Conservation (phyloP, 192 early-diverging fungal genomes). For the Backusella luteola region DNA sequence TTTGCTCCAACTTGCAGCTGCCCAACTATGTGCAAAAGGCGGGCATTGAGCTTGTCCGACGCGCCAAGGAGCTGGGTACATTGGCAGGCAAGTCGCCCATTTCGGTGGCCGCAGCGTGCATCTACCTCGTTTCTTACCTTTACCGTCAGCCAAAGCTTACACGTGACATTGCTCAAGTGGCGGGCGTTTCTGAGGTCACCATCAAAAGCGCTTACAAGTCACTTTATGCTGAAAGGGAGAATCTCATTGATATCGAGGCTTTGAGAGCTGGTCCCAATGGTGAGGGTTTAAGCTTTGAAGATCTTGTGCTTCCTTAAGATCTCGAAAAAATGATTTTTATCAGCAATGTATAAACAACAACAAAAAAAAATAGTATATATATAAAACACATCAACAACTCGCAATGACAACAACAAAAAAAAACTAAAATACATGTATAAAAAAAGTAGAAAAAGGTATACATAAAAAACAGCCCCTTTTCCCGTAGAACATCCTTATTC, state of each 20-base stretch:
- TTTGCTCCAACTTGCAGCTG: constrained; percentile 75
- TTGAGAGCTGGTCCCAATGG: constrained; percentile 16
- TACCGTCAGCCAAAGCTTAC: constrained; percentile 66
- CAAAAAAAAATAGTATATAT: not conserved
- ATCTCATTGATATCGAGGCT: constrained; percentile 48
- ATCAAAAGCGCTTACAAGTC: constrained; percentile 84
- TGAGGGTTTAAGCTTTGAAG: constrained; percentile 7
- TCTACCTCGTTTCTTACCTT: constrained; percentile 83
- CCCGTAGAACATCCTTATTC: not conserved
- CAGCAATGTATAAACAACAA: not conserved
- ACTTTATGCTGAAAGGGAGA: constrained; percentile 57
- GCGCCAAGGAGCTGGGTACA: constrained; percentile 76
- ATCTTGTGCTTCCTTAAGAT: constrained; percentile 3
- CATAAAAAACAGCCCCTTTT: too few relatives aligned
- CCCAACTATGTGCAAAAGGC: constrained; percentile 65
- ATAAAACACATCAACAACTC: not conserved
- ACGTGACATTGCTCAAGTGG: constrained; percentile 77
- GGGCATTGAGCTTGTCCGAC: constrained; percentile 67
- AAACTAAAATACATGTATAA: too few relatives aligned
- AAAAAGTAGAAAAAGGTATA: too few relatives aligned
- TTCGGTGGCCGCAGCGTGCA: constrained; percentile 87
- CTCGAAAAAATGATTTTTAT: not conserved
- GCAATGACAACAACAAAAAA: too few relatives aligned
- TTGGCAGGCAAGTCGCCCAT: constrained; percentile 91
- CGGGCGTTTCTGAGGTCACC: constrained; percentile 92